A percentile compares a stretch with the other conserved stretches of the same genome.
Evolutionary conservation across 2,329 filamentous ascomycete species (phyloP).

Genomic region (Nemania serpens): DNA sequence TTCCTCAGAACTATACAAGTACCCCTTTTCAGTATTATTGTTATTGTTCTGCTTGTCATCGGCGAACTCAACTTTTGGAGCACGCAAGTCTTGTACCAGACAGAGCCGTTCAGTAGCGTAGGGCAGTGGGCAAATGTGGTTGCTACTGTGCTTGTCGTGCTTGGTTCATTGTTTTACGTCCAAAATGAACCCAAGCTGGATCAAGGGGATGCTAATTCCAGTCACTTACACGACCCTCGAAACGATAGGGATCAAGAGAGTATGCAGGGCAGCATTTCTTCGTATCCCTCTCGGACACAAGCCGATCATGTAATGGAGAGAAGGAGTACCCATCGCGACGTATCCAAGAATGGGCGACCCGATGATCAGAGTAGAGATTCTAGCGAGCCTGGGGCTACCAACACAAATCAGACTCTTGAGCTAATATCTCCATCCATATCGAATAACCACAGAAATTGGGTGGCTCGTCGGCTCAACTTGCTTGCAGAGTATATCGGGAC

Average conservation of each 20-base stretch:
- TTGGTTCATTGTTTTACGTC: constrained; percentile 62
- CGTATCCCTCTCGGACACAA: background rate
- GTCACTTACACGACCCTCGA: background rate
- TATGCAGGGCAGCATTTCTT: background rate
- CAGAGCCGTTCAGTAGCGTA: constrained; percentile 66
- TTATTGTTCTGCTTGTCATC: constrained; percentile 62
- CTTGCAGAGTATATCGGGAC: constrained; percentile 53
- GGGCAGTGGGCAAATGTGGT: constrained; percentile 66
- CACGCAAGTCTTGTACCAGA: constrained; percentile 58
- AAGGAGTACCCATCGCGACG: background rate
- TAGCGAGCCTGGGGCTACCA: constrained; percentile 15
- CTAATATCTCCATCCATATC: constrained; percentile 19
- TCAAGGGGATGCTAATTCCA: constrained; percentile 24
- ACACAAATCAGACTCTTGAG: constrained; percentile 2
- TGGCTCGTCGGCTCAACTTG: constrained; percentile 49
- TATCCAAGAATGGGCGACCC: background rate
- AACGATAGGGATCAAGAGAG: constrained; percentile 17
- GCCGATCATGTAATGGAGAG: background rate
- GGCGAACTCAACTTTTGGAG: constrained; percentile 70
- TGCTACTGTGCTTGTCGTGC: constrained; percentile 59
- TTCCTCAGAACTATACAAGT: constrained; percentile 62
- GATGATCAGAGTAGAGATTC: background rate
- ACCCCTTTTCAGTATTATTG: constrained; percentile 61
- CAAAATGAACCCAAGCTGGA: constrained; percentile 46
- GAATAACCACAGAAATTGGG: constrained; percentile 45